Conservation (phyloP, 148 eudicot genomes). For the Linanthus parryae region DNA sequence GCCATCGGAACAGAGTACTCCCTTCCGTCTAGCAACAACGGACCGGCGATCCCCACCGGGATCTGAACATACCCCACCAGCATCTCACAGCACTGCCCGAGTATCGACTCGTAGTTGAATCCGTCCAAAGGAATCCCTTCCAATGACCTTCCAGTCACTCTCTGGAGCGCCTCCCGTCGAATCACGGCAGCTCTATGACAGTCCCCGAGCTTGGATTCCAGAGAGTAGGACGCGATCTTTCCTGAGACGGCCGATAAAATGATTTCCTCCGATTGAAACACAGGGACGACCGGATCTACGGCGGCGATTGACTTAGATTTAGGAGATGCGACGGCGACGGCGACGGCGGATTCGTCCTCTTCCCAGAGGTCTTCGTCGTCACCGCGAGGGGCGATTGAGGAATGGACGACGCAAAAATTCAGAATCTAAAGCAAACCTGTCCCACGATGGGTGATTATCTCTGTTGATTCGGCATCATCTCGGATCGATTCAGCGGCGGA, state of each 20-base stretch:
- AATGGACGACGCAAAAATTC: too few relatives aligned
- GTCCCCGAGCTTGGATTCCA: conserved; percentile 1
- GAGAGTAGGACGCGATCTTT: neutral
- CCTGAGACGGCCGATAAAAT: neutral
- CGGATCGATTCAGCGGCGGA: too few relatives aligned
- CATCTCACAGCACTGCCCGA: conserved; percentile 6
- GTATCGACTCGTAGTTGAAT: neutral
- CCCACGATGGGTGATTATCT: too few relatives aligned
- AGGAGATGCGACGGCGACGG: too few relatives aligned
- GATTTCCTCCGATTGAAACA: too few relatives aligned
- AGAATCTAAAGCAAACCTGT: too few relatives aligned
- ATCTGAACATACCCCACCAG: neutral
- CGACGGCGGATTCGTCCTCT: too few relatives aligned
- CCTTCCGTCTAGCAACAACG: neutral
- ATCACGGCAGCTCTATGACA: neutral
- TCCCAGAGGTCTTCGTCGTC: too few relatives aligned
- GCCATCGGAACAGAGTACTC: conserved; percentile 6
- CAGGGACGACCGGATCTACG: too few relatives aligned
- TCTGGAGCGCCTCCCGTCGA: conserved; percentile 2
- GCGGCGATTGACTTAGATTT: too few relatives aligned
- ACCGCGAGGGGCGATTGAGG: too few relatives aligned
- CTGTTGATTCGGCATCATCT: too few relatives aligned
- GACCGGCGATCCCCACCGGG: conserved; percentile 5
- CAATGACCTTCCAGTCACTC: neutral
- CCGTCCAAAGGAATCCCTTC: neutral